A percentile compares a stretch with the other conserved stretches of the same genome.
Evolutionary conservation across 169 alveolate genomes (phyloP).

Genomic region (Babesia gibsoni): DNA sequence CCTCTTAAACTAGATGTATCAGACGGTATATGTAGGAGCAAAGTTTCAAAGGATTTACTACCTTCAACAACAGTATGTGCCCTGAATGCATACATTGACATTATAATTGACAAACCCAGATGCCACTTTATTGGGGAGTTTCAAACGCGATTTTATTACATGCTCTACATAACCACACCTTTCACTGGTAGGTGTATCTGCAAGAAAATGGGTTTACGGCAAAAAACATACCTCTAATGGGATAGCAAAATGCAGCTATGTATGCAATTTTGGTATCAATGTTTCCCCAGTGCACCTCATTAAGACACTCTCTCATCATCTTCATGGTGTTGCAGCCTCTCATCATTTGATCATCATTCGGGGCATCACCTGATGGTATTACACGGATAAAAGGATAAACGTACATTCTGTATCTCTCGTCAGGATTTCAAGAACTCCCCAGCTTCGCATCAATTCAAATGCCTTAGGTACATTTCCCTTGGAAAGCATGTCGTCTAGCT

Average conservation of each 20-base stretch:
- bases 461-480: slow-evolving; percentile 46
- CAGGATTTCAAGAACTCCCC: slow-evolving; percentile 15
- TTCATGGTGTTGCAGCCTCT: slow-evolving; percentile 43
- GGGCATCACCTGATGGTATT: slow-evolving; percentile 6
- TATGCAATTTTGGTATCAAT: slow-evolving; percentile 15
- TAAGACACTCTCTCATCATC: slow-evolving; percentile 7
- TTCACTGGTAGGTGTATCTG: slow-evolving; percentile 17
- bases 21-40: slow-evolving; percentile 11
- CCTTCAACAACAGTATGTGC: slow-evolving; percentile 46
- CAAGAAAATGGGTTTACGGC: background rate
- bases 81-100: background rate
- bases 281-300: background rate
- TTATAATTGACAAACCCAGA: slow-evolving; percentile 25
- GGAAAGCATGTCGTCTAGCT: slow-evolving; percentile 46
- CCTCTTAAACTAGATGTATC: slow-evolving; percentile 12
- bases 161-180: slow-evolving; percentile 32
- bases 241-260: slow-evolving; percentile 44
- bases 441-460: slow-evolving; percentile 19
- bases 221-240: slow-evolving; percentile 30
- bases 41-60: background rate
- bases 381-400: background rate
- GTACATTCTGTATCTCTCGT: slow-evolving; percentile 9
- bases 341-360: slow-evolving; percentile 24
- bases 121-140: slow-evolving; percentile 54
- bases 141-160: slow-evolving; percentile 49